Base-by-base conservation (phyloP, 192 early-diverging fungal species). In the Gamsiella multidivaricata region DNA sequence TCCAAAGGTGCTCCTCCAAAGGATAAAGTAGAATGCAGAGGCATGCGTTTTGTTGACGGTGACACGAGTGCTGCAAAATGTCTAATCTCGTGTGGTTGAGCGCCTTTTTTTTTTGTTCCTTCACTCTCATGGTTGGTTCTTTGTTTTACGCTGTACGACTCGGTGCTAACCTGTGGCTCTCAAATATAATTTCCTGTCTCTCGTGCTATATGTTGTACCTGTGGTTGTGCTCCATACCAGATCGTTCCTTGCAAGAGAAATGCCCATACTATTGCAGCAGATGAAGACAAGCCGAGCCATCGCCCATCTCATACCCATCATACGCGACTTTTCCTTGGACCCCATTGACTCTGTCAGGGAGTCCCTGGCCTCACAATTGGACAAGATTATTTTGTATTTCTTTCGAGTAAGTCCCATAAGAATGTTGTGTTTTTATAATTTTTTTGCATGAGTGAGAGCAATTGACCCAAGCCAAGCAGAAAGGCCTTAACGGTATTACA, bases 351-450 rank as follows among this genome's bases (percentile, higher is more conserved):
- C 65, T 10, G 73, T 76, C 43, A 28, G 73, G 56, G 74, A 78
- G 29, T 32, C 74, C 2, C 39, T 78, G 46, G 74, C 74, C 10
- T 57, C 74, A 0, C 74, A 78, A 25, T 37, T 78, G 1, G 74
- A 78, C 42, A 78, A 78, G 74, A 69, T 64, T 43, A 61, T 69
- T 15, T 46, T 78, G 31, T 64, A 78, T 15, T 78, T 69, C 36
- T 63, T 53, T 28, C 59, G 51, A 20, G 74, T 78, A 78, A 43
- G 54, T 32, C 5, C 5, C 10, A 36, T 10, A 37, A 64, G 3
- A 39, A 18, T 61, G 3, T 10, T 33, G n/a, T n/a, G n/a, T n/a
- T n/a, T n/a, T n/a, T n/a, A n/a, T n/a, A n/a, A n/a, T n/a, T n/a
- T n/a, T n/a, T n/a, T 36, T 51, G 61, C 23, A 63, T 51, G 49